Evolutionary conservation across 768 basidiomycete genomes (phyloP), one percentile per base, ranked within the genome.

Genomic region (Pilatotrama ljubarskyi): DNA sequence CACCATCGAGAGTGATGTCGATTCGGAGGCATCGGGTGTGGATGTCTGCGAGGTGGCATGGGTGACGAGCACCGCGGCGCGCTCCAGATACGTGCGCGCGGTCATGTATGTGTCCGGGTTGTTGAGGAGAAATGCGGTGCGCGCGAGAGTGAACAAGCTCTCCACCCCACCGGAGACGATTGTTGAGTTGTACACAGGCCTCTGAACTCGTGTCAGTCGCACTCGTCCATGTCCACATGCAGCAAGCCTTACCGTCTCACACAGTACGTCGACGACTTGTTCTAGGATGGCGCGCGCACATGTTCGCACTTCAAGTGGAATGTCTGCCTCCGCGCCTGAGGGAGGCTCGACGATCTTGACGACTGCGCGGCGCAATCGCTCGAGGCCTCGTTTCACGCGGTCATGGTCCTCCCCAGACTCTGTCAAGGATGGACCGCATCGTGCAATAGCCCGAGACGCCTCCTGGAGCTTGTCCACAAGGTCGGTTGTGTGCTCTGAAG

Each of bases 321-420:
- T 24, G 22, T 47, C 29, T 25, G 46, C 15, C 38, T 47, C 53
- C 7, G 41, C 3, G 18, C 32, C 17, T 8, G 25, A 48, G 17
- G 46, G 35, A 4, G 62, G 42, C 40, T 87, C 86, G 17, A 88
- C 52, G 18, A 77, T 62, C 46, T 79, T 82, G 35, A 83, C 64
- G 13, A 75, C 74, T n/a, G 75, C 72, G 51, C 85, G 78, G 18
- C 87, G 77, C 14, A 86, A 65, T 51, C 83, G 76, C 68, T 89
- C 88, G 11, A 90, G 61, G 0, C 84, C 82, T 24, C 87, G 79
- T 51, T 83, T 81, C 14, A 87, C 72, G 69, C 88, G 90, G 20
- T 75, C 78, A 20, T 80, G 78, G n/a, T 75, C 74, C 42, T 75
- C 72, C 22, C 60, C 53, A 25, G 66, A 38, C 49, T 61, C 46